A percentile compares a stretch with the other conserved stretches of the same genome.
Evolutionary conservation across 2,329 filamentous ascomycete genomes (phyloP).

Genomic region (Metarhizium guizhouense): DNA sequence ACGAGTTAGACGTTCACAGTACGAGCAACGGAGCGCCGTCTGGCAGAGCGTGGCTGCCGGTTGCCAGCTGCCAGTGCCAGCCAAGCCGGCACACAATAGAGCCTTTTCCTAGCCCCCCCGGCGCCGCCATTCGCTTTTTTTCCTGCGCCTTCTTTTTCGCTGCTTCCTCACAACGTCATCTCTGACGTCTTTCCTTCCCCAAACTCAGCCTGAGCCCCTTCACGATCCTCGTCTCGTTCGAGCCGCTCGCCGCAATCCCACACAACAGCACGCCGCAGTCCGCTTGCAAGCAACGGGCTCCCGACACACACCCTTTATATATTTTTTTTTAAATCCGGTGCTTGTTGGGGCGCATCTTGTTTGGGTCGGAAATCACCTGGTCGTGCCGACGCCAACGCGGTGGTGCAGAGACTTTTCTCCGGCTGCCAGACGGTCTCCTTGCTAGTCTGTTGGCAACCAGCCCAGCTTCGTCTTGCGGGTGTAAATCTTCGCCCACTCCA

Average conservation of each 20-base stretch:
- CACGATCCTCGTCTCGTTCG: conserved; percentile 20
- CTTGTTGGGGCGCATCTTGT: background rate
- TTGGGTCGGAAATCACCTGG: background rate
- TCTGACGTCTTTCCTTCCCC: conserved; percentile 35
- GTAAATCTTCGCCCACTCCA: conserved; percentile 8
- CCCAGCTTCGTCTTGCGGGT: background rate
- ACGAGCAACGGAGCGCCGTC: background rate
- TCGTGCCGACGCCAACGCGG: background rate
- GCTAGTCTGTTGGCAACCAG: background rate
- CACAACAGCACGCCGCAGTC: conserved; percentile 4
- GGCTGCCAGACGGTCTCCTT: background rate
- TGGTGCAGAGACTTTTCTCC: conserved; percentile 6
- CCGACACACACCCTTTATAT: background rate
- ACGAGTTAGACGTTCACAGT: background rate
- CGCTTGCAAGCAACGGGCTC: conserved; percentile 1
- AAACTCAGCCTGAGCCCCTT: conserved; percentile 27
- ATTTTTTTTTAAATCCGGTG: background rate
- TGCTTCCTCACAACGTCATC: conserved; percentile 33
- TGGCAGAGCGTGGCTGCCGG: background rate
- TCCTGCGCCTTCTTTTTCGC: conserved; percentile 27
- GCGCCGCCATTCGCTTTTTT: conserved; percentile 21
- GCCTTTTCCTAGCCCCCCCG: conserved; percentile 2
- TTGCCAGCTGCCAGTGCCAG: background rate
- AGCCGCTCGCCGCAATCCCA: conserved; percentile 18
- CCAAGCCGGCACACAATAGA: background rate